Percentiles rank a stretch among this genome's conserved stretches.
These are phyloP conservation scores for Bacidia gigantensis DNA, from an alignment of 495 filamentous ascomycete genomes.

Conservation along the genomic window DNA sequence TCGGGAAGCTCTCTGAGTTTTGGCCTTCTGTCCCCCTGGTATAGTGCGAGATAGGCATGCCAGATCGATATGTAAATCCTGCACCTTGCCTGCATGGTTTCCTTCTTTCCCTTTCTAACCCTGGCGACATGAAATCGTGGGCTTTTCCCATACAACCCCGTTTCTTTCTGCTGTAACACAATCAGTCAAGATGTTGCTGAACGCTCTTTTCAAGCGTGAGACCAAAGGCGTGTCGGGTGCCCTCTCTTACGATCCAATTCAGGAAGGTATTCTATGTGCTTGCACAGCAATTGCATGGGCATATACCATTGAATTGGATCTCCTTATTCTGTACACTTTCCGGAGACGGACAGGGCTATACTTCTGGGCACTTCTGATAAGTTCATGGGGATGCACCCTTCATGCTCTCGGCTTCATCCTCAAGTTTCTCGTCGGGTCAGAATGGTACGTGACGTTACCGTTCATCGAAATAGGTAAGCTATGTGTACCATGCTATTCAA, in stretches of 20 bases:
- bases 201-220: background rate
- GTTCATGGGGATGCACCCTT: conserved; percentile 23
- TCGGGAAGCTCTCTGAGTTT: background rate
- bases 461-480: conserved; percentile 9
- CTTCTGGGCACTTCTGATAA: conserved; percentile 26
- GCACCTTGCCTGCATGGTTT: background rate
- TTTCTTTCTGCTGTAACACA: background rate
- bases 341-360: conserved; percentile 26
- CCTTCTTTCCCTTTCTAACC: background rate
- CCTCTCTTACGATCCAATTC: conserved; percentile 2
- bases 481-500: background rate
- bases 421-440: conserved; percentile 36
- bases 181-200: background rate
- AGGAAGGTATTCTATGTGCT: conserved; percentile 1
- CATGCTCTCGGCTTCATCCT: conserved; percentile 27
- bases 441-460: background rate
- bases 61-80: background rate
- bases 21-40: background rate
- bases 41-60: background rate
- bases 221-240: conserved; percentile 3
- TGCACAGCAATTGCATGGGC: conserved; percentile 9
- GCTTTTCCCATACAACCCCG: background rate
- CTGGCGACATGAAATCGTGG: conserved; percentile 3
- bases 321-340: conserved; percentile 29
- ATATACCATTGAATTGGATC: conserved; percentile 21